Percentiles rank a stretch among this genome's conserved stretches.
phyloP scores from a whole-genome alignment of 83 land plant species.

The Thuja plicata region DNA sequence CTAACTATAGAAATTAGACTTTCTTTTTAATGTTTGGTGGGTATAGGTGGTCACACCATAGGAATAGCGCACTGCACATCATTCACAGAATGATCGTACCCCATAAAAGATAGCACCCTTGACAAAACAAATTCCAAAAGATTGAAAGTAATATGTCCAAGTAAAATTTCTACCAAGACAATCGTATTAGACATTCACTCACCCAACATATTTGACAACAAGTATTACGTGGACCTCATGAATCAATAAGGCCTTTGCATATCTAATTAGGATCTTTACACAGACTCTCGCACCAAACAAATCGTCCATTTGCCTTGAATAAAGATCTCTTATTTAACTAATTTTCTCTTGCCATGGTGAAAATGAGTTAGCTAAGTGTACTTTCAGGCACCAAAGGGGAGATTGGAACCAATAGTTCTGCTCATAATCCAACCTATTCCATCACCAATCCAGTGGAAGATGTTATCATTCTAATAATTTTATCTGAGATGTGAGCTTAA shows the following conservation, averaged over 20 bases:
- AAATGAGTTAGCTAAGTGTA: no score
- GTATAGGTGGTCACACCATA: conserved; percentile 38
- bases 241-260: conserved; percentile 22
- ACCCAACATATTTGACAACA: conserved; percentile 40
- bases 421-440: no score
- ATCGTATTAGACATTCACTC: conserved; percentile 27
- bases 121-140: conserved; percentile 9
- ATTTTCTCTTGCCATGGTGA: neutral
- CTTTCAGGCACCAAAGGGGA: no score
- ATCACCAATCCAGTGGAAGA: no score
- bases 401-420: no score
- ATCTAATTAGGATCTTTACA: conserved; percentile 14
- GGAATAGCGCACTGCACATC: conserved; percentile 35
- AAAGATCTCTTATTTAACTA: neutral
- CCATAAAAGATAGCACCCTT: conserved; percentile 26
- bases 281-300: neutral
- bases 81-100: conserved; percentile 26
- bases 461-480: no score
- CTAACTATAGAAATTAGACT: no score
- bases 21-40: no score
- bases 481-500: no score
- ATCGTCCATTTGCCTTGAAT: neutral
- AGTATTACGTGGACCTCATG: conserved; percentile 31
- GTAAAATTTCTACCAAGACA: neutral
- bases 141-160: conserved; percentile 30